Evolutionary conservation across 1,139 yeast genomes (phyloP), one percentile per base, ranked within the genome.

Genomic region (Chernovozyma aurita): DNA sequence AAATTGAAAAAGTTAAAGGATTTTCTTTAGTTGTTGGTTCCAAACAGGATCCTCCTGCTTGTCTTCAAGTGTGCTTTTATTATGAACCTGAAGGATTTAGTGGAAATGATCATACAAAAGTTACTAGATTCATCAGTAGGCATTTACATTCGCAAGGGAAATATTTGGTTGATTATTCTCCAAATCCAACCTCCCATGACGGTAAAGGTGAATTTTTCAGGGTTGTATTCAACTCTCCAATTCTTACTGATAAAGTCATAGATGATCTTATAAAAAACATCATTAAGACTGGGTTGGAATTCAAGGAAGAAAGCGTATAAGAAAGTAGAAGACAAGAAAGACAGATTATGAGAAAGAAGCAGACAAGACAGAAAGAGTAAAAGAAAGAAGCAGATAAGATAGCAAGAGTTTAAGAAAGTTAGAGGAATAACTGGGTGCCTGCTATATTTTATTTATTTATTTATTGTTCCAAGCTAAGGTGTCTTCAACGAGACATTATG

Each of bases 1-100:
- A 61, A 43, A 63, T 82, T 32, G 41, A 51, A 3, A 42, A 50
- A 11, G 39, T 43, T 3, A 52, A 55, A 4, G 61, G 67, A 3
- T 85, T 85, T 56, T 65, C 65, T 31, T 58, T 85, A 34, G 76
- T 83, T 11, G 51, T 63, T 15, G 53, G 52, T 3, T 32, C 39
- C 13, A 70, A 77, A 7, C 59, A 65, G 24, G 55, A 65, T 18
- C 78, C 81, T 2, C 87, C 92, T 3, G 86, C 87, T 25, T 85
- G 95, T 52, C 63, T 85, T 38, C 95, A 86, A 58, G 90, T 85
- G 2, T 86, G 95, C 47, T 86, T 86, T 61, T 85, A 80, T 57
- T 85, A 77, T 57, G 69, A 73, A 28, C 81, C 85, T 1, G 60
- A 62, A 1, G 42, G 51, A 3, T 52, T 58, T 28, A 44, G 50